Evolutionary conservation across 1,284 basidiomycete genomes (phyloP).

Genomic region (Blastosporella zonata): DNA sequence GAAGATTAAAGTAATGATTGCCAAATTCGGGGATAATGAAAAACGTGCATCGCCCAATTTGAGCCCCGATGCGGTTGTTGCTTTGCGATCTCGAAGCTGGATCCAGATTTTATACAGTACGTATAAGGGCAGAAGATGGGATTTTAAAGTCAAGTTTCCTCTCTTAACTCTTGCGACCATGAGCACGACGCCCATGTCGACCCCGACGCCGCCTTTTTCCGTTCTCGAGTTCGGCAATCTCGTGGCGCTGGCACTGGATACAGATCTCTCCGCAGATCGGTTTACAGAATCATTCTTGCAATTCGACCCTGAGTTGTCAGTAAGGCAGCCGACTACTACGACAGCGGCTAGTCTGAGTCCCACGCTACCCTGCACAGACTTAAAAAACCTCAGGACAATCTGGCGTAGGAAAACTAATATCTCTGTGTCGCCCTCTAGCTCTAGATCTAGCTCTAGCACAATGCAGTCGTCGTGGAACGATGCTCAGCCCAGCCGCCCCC

Average conservation of each 20-base stretch:
- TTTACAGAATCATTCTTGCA: conserved; percentile 19
- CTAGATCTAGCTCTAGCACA: too few species aligned
- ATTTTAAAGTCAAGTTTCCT: neutral
- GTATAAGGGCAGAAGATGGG: neutral
- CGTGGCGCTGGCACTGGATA: conserved; percentile 19
- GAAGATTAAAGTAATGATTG: too few species aligned
- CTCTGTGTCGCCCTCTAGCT: too few species aligned
- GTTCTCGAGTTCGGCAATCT: conserved; percentile 20
- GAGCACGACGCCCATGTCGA: neutral
- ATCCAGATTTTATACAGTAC: too few species aligned
- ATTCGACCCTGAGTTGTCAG: conserved; percentile 18
- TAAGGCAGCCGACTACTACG: neutral
- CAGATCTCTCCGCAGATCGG: conserved; percentile 13
- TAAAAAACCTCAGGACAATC: neutral
- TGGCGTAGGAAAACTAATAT: too few species aligned
- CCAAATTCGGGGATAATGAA: conserved; percentile 10
- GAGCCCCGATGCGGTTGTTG: neutral
- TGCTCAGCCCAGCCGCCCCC: conserved; percentile 11
- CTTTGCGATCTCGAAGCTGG: neutral
- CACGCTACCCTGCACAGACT: neutral
- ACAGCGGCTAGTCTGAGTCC: neutral
- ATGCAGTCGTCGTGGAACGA: conserved; percentile 2
- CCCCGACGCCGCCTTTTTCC: conserved; percentile 13
- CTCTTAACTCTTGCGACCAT: neutral
- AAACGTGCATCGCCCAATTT: neutral